Base-by-base conservation (phyloP, 78 protist species). In the Cavenderia fasciculata region DNA sequence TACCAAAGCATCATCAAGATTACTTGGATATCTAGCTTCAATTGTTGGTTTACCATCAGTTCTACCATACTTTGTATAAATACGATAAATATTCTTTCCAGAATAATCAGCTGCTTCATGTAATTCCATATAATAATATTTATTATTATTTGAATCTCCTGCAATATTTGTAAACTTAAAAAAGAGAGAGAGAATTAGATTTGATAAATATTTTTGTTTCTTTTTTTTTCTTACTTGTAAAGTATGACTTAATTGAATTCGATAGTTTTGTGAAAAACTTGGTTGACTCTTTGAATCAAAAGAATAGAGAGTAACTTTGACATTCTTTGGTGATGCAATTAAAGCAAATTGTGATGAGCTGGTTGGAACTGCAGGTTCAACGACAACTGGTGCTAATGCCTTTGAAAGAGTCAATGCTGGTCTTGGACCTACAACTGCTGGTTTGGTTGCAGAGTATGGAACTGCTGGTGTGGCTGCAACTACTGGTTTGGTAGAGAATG, bases 1-100 rank as follows among this genome's bases (percentile, higher is more conserved):
- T n/a, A n/a, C n/a, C n/a, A 52, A 18, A 10, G 71, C 78, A 41
- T 82, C 90, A 5, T 41, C 47, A 31, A 61, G 27, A 56, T 36
- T 56, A 6, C 40, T 33, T 43, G 25, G 29, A 56, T 68, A 68
- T 68, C 90, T 65, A 27, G 36, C 12, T 68, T 68, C 76, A 14
- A 29, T 68, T 40, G 90, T 65, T 82, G 61, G 44, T 52, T 54
- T 68, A 21, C 90, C 90, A 68, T 49, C 62, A 7, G 90, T 68
- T 69, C 90, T 65, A 63, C 90, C 90, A 68, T 82, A 82, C 4
- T 46, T 66, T 41, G 79, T 56, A 57, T 47, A 82, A 25, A 82
- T 18, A 41, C 90, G 59, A 4, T 68, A 72, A 19, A 36, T n/a
- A n/a, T 31, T 36, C 4, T 27, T 16, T 8, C 47, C 47, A 5